These are phyloP conservation scores for Knoxdaviesia proteae DNA, from an alignment of 2,329 filamentous ascomycete genomes.

Conservation along the genomic window DNA sequence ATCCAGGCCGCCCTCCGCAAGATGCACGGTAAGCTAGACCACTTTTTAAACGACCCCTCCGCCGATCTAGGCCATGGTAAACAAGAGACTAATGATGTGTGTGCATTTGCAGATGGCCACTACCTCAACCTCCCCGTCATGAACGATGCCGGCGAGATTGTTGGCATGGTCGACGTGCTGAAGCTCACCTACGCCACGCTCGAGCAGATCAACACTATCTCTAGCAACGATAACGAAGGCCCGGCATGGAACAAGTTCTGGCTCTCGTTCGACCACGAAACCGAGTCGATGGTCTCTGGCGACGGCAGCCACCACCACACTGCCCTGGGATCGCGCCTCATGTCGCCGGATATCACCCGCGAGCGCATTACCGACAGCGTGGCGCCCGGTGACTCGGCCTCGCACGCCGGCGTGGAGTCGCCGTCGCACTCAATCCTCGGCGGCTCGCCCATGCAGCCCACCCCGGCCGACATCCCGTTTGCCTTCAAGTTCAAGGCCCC, in stretches of 20 bases:
- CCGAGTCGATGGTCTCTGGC: conserved; percentile 89
- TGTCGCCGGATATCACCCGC: conserved; percentile 59
- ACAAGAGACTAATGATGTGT: conserved; percentile 5
- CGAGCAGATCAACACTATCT: conserved; percentile 95
- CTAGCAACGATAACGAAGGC: conserved; percentile 69
- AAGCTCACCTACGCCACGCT: conserved; percentile 96
- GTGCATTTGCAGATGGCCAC: conserved; percentile 52
- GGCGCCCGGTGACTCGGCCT: conserved; percentile 83
- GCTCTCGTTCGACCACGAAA: conserved; percentile 86
- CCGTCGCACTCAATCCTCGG: conserved; percentile 45
- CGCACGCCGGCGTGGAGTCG: conserved; percentile 67
- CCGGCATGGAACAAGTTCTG: conserved; percentile 99
- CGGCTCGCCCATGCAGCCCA: conserved; percentile 27
- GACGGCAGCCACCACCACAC: conserved; percentile 53
- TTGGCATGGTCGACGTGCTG: conserved; percentile 97
- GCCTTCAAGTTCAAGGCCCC: conserved; percentile 99
- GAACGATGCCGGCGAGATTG: conserved; percentile 92
- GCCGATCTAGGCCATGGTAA: too few species aligned
- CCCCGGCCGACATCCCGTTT: conserved; percentile 57
- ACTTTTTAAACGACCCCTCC: not conserved
- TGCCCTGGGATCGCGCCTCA: conserved; percentile 47
- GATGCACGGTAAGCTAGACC: conserved; percentile 69
- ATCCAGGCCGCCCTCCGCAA: conserved; percentile 95
- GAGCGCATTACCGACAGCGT: conserved; percentile 64
- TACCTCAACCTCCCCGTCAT: conserved; percentile 97